phyloP scores from a whole-genome alignment of 2,329 filamentous ascomycete species.

The Xylaria multiplex region DNA sequence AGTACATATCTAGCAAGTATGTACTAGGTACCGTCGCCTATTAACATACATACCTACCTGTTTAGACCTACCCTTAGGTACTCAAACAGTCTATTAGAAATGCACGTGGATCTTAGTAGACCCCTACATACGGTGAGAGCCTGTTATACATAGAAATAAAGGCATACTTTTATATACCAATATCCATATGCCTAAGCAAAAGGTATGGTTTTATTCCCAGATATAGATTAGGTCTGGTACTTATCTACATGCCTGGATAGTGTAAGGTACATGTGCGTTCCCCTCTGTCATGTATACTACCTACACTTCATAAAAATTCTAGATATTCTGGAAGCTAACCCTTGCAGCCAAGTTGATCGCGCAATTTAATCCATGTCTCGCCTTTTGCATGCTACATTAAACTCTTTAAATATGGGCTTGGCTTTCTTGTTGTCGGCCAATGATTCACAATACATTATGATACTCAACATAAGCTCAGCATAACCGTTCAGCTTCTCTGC shows the following conservation, averaged over 20 bases:
- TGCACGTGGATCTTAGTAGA: too few relatives aligned
- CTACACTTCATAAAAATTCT: neutral
- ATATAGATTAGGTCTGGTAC: too few relatives aligned
- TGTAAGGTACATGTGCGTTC: too few relatives aligned
- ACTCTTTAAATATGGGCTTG: neutral
- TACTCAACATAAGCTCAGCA: slow-evolving; percentile 50
- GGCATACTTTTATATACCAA: too few relatives aligned
- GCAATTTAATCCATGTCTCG: slow-evolving; percentile 16
- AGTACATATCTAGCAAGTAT: neutral
- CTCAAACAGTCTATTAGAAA: too few relatives aligned
- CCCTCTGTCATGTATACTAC: neutral
- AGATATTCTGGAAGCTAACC: slow-evolving; percentile 12
- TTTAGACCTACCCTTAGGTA: too few relatives aligned
- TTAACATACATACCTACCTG: too few relatives aligned
- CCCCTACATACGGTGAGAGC: too few relatives aligned
- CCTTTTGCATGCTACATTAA: slow-evolving; percentile 46
- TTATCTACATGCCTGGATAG: too few relatives aligned
- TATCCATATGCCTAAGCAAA: too few relatives aligned
- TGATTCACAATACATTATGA: slow-evolving; percentile 46
- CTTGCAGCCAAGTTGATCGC: slow-evolving; percentile 20
- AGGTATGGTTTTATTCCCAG: too few relatives aligned
- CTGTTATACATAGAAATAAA: too few relatives aligned
- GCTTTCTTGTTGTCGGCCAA: slow-evolving; percentile 53
- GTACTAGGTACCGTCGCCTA: neutral
- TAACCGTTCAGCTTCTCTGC: slow-evolving; percentile 53